These are phyloP conservation scores for Delitschia confertaspora DNA, from an alignment of 495 filamentous ascomycete species.

Conservation along the genomic window DNA sequence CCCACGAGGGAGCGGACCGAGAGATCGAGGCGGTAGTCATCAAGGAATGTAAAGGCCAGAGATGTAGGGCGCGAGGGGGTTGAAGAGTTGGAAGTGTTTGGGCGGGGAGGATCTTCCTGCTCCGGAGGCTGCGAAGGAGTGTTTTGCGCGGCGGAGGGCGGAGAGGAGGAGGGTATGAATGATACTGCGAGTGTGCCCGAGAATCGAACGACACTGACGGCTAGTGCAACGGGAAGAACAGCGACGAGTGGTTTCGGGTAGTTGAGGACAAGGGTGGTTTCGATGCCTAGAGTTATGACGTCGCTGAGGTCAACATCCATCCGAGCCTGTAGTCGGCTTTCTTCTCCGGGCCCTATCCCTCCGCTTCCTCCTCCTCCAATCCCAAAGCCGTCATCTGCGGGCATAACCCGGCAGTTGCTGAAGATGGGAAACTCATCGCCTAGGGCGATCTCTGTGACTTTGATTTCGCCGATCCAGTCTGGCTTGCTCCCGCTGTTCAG, in stretches of 20 bases:
- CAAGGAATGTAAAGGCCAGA: constrained; percentile 87
- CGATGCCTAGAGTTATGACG: constrained; percentile 84
- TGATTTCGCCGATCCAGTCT: constrained; percentile 85
- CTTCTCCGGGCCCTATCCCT: constrained; percentile 39
- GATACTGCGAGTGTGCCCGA: constrained; percentile 89
- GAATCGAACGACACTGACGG: constrained; percentile 86
- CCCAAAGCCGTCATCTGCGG: constrained; percentile 54
- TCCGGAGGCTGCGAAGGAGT: not conserved
- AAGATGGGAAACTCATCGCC: constrained; percentile 98
- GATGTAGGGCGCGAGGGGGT: constrained; percentile 53
- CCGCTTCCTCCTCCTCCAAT: constrained; percentile 5
- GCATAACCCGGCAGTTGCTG: constrained; percentile 92
- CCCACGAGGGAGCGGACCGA: constrained; percentile 87
- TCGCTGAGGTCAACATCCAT: constrained; percentile 97
- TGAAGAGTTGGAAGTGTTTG: constrained; percentile 16
- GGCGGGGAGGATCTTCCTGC: constrained; percentile 11
- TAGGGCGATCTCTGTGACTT: constrained; percentile 82
- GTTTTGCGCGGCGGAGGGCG: constrained; percentile 14
- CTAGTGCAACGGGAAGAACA: constrained; percentile 84
- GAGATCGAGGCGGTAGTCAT: constrained; percentile 91
- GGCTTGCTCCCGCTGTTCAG: constrained; percentile 81
- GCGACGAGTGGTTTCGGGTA: constrained; percentile 84
- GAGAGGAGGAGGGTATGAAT: constrained; percentile 59
- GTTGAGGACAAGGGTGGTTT: constrained; percentile 89
- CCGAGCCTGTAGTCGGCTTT: constrained; percentile 71